Evolutionary conservation across 2,329 filamentous ascomycete species (phyloP).

Genomic region (Hypoxylon sp.): DNA sequence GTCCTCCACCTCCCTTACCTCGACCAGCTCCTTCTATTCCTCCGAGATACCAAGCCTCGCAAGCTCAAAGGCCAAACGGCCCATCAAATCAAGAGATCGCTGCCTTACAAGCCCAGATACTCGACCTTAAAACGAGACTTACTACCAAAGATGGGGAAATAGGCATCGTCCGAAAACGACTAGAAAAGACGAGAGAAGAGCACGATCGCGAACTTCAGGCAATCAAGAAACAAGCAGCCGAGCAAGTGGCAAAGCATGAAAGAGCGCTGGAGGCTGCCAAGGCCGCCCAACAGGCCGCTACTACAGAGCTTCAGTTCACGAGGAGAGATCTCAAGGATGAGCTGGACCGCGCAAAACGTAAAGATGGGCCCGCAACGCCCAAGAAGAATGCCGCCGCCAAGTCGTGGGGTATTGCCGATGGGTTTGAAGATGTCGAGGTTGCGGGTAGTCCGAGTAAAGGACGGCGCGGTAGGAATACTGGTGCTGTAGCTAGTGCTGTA

Average conservation of each 20-base stretch:
- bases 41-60: conserved; percentile 56
- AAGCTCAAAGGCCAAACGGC: conserved; percentile 47
- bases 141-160: conserved; percentile 78
- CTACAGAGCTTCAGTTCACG: conserved; percentile 80
- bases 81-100: conserved; percentile 58
- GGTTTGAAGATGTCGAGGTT: conserved; percentile 79
- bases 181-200: conserved; percentile 72
- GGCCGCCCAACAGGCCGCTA: conserved; percentile 74
- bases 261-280: conserved; percentile 75
- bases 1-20: conserved; percentile 55
- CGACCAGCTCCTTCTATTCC: conserved; percentile 51
- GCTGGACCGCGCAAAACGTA: conserved; percentile 62
- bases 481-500: conserved; percentile 61
- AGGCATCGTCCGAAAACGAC: conserved; percentile 80
- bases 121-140: conserved; percentile 69
- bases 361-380: conserved; percentile 67
- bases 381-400: conserved; percentile 70
- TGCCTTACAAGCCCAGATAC: conserved; percentile 67
- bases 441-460: conserved; percentile 68
- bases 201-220: conserved; percentile 74
- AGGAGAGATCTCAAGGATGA: conserved; percentile 79
- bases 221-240: conserved; percentile 74
- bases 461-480: conserved; percentile 60
- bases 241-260: conserved; percentile 75
- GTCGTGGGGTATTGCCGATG: conserved; percentile 75